phyloP scores from a whole-genome alignment of 1,284 basidiomycete genomes.

The Cryptococcus sp. region DNA sequence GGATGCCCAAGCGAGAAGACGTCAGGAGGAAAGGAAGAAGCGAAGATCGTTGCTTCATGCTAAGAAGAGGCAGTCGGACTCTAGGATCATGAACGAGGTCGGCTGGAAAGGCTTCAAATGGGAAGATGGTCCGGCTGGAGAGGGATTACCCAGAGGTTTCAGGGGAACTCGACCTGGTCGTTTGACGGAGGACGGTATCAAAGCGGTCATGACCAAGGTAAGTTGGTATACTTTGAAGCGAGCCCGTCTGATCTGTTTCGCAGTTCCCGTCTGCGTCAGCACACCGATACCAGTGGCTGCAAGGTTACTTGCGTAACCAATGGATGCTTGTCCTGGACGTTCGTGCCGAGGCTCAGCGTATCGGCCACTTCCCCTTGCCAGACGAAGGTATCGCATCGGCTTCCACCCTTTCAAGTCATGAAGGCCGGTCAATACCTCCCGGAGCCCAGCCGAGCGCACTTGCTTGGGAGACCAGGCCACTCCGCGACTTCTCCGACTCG shows the following conservation, averaged over 20 bases:
- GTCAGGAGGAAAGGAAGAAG: conserved; percentile 18
- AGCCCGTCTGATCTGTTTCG: not conserved
- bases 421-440: conserved; percentile 11
- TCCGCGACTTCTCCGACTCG: conserved; percentile 15
- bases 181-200: conserved; percentile 77
- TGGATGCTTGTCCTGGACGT: conserved; percentile 51
- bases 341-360: conserved; percentile 37
- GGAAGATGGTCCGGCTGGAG: conserved; percentile 45
- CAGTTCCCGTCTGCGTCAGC: conserved; percentile 59
- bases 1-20: conserved; percentile 31
- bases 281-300: conserved; percentile 58
- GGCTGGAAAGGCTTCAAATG: conserved; percentile 51
- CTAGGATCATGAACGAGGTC: conserved; percentile 27
- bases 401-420: conserved; percentile 29
- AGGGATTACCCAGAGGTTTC: conserved; percentile 48
- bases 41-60: conserved; percentile 26
- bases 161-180: conserved; percentile 64
- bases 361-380: conserved; percentile 42
- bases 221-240: conserved; percentile 35
- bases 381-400: conserved; percentile 30
- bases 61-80: conserved; percentile 30
- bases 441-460: conserved; percentile 19
- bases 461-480: conserved; percentile 17
- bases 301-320: conserved; percentile 58
- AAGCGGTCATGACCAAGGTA: conserved; percentile 83